Conservation (phyloP, 768 basidiomycete species). For the Leucocoprinus sp. region DNA sequence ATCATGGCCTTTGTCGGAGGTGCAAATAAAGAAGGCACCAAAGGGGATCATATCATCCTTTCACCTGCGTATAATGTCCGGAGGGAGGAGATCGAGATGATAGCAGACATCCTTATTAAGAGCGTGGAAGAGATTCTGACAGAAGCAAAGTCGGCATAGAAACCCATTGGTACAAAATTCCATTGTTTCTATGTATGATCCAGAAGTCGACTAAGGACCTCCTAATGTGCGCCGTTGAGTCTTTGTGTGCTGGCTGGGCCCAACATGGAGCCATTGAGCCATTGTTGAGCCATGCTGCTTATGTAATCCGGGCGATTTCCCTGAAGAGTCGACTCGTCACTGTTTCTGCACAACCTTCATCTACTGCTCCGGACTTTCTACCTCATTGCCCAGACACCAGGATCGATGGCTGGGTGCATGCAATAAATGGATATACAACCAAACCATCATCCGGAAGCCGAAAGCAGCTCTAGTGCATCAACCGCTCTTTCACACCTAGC, state of each 20-base stretch:
- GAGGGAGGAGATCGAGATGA: slow-evolving; percentile 55
- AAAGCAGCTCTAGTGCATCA: slow-evolving; percentile 54
- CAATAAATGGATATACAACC: slow-evolving; percentile 90
- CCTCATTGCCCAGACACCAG: slow-evolving; percentile 30
- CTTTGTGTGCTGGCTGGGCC: background rate
- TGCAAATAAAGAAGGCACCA: slow-evolving; percentile 56
- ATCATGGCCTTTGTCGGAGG: slow-evolving; percentile 72
- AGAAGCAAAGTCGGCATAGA: slow-evolving; percentile 19
- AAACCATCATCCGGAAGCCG: slow-evolving; percentile 63
- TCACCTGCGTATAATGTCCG: slow-evolving; percentile 79
- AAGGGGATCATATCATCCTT: slow-evolving; percentile 65
- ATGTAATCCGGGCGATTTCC: slow-evolving; percentile 35
- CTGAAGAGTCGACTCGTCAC: slow-evolving; percentile 22
- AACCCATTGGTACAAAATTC: slow-evolving; percentile 9
- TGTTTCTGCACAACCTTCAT: slow-evolving; percentile 22
- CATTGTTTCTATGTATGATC: background rate
- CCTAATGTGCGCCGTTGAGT: slow-evolving; percentile 1
- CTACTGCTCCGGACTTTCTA: slow-evolving; percentile 20
- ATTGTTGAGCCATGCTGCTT: slow-evolving; percentile 21
- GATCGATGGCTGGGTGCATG: slow-evolving; percentile 83
- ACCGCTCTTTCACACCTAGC: slow-evolving; percentile 33
- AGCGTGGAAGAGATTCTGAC: slow-evolving; percentile 58
- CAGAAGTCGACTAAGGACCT: background rate
- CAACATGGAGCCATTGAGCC: slow-evolving; percentile 4
- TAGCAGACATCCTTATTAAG: slow-evolving; percentile 57